These are phyloP conservation scores for Oryza longistaminata DNA, from an alignment of 176 grass and related monocot genomes.

Conservation along the genomic window DNA sequence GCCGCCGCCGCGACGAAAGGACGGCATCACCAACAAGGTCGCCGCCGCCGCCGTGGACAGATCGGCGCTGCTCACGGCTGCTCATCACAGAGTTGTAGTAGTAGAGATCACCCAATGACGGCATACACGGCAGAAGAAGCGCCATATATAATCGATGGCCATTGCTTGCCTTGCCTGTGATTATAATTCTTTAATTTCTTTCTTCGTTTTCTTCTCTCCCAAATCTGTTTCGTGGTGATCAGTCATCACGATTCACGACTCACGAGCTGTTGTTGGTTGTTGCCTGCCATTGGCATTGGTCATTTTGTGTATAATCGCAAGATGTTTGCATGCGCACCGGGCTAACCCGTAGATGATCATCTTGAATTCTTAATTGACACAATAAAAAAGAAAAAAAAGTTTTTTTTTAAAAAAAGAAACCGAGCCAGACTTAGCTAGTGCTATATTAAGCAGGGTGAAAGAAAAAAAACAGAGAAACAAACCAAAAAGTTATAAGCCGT, in stretches of 20 bases:
- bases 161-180: background rate
- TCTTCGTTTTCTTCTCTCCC: background rate
- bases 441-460: too few relatives aligned
- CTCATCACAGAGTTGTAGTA: background rate
- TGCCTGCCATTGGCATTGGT: background rate
- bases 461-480: too few relatives aligned
- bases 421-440: too few relatives aligned
- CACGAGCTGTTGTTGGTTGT: background rate
- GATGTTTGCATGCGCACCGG: background rate
- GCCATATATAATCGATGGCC: background rate
- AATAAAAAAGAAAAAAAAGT: too few relatives aligned
- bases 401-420: too few relatives aligned
- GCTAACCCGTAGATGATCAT: background rate
- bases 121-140: background rate
- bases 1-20: background rate
- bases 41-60: background rate
- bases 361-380: too few relatives aligned
- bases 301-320: background rate
- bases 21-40: background rate
- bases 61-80: background rate
- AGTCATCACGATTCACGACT: too few relatives aligned
- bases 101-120: slow-evolving; percentile 8
- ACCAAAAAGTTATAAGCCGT: too few relatives aligned
- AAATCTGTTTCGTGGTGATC: background rate
- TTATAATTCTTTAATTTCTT: background rate